Conservation (phyloP, 148 eudicot species). For the Dysphania ambrosioides region DNA sequence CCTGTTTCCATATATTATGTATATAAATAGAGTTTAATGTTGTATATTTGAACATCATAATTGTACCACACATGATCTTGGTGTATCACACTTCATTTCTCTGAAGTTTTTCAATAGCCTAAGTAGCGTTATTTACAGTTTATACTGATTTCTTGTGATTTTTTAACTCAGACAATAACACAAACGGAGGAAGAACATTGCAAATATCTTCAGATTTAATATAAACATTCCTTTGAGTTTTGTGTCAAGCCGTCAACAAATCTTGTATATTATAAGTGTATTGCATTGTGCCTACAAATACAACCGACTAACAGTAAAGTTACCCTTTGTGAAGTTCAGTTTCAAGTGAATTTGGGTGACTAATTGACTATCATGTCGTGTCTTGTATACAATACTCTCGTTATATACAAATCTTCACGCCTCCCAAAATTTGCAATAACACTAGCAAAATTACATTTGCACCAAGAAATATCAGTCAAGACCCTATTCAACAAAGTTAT, state of each 20-base stretch:
- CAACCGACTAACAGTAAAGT: no score
- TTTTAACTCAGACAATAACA: neutral
- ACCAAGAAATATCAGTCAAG: neutral
- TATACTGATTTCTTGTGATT: neutral
- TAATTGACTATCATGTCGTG: neutral
- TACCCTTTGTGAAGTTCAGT: no score
- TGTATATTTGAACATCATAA: slow-evolving; percentile 18
- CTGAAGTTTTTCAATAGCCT: neutral
- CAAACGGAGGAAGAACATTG: neutral
- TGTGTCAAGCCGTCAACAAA: neutral
- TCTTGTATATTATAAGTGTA: neutral
- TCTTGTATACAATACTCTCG: neutral
- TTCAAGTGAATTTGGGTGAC: no score
- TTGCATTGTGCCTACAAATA: no score
- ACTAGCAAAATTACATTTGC: neutral
- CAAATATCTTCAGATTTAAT: no score
- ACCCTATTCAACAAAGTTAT: neutral
- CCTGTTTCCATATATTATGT: neutral
- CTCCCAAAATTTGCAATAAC: neutral
- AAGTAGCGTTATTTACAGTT: no score
- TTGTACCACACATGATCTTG: neutral
- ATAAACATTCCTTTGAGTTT: neutral
- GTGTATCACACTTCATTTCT: neutral
- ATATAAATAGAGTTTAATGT: neutral
- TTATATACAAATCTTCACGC: no score